A percentile compares a stretch with the other conserved stretches of the same genome.
These are phyloP conservation scores for Alternaria sp. DNA, from an alignment of 2,329 filamentous ascomycete species.

Conservation along the genomic window DNA sequence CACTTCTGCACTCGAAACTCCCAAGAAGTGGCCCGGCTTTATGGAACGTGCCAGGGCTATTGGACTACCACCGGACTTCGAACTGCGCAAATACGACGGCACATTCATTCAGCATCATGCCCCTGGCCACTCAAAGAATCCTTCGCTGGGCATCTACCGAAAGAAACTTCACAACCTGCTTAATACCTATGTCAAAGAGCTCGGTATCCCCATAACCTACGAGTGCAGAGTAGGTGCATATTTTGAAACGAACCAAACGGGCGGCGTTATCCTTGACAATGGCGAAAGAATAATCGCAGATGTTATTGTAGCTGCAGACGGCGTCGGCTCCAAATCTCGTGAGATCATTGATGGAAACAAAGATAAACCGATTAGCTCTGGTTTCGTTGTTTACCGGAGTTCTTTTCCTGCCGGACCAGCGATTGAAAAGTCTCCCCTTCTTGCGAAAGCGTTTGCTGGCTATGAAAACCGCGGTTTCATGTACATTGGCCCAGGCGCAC, in stretches of 20 bases:
- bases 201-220: slow-evolving; percentile 8
- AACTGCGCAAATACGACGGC: slow-evolving; percentile 4
- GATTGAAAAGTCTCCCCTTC: slow-evolving; percentile 8
- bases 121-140: not conserved
- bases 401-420: not conserved
- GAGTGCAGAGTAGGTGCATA: slow-evolving; percentile 1
- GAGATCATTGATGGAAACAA: not conserved
- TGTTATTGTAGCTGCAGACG: too few species aligned
- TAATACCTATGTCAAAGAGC: slow-evolving; percentile 1
- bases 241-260: slow-evolving; percentile 1
- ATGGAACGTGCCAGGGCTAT: not conserved
- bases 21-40: not conserved
- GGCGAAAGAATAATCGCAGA: too few species aligned
- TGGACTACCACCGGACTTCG: not conserved
- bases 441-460: slow-evolving; percentile 1
- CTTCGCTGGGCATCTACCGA: slow-evolving; percentile 4
- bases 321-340: too few species aligned
- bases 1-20: too few species aligned
- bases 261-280: too few species aligned
- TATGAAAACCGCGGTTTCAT: not conserved
- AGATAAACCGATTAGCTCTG: slow-evolving; percentile 9
- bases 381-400: slow-evolving; percentile 2
- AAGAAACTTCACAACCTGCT: slow-evolving; percentile 7
- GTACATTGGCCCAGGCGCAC: not conserved
- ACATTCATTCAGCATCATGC: not conserved